Evolutionary conservation across 805 yeast species (phyloP).

Genomic region (Aciculoconidium aculeatum): DNA sequence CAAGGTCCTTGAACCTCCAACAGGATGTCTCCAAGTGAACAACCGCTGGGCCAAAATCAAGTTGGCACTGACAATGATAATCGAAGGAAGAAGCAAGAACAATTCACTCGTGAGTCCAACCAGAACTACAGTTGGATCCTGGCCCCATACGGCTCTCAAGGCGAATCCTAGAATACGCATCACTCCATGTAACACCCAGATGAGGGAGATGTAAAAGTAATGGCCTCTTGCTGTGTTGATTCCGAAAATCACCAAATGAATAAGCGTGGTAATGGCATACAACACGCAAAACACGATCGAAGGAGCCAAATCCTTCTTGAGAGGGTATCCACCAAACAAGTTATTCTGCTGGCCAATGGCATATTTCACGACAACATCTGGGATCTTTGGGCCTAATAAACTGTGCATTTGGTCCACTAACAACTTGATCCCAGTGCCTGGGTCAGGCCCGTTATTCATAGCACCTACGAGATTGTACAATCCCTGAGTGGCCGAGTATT

Average conservation of each 20-base stretch:
- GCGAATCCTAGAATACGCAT: constrained; percentile 10
- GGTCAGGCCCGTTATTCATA: constrained; percentile 39
- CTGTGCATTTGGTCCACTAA: constrained; percentile 4
- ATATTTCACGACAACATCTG: constrained; percentile 4
- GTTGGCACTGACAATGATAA: constrained; percentile 11
- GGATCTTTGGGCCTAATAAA: constrained; percentile 5
- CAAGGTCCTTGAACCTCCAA: constrained; percentile 14
- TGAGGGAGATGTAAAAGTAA: constrained; percentile 11
- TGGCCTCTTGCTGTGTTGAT: constrained; percentile 12
- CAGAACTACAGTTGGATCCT: constrained; percentile 4
- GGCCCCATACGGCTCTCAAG: constrained; percentile 10
- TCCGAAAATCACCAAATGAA: constrained; percentile 8
- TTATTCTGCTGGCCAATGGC: constrained; percentile 7
- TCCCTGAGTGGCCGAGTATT: constrained; percentile 10
- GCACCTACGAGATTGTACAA: constrained; percentile 11
- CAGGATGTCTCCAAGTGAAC: constrained; percentile 17
- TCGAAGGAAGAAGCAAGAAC: constrained; percentile 11
- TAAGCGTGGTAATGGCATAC: constrained; percentile 6
- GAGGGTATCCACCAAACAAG: constrained; percentile 13
- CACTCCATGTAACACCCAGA: constrained; percentile 8
- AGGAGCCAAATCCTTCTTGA: constrained; percentile 10
- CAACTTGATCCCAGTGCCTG: constrained; percentile 42
- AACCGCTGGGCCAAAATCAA: constrained; percentile 14
- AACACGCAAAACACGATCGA: constrained; percentile 8
- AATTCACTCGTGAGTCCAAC: constrained; percentile 11